Evolutionary conservation across 495 filamentous ascomycete genomes (phyloP).

Genomic region (Lasiosphaeria hispida): DNA sequence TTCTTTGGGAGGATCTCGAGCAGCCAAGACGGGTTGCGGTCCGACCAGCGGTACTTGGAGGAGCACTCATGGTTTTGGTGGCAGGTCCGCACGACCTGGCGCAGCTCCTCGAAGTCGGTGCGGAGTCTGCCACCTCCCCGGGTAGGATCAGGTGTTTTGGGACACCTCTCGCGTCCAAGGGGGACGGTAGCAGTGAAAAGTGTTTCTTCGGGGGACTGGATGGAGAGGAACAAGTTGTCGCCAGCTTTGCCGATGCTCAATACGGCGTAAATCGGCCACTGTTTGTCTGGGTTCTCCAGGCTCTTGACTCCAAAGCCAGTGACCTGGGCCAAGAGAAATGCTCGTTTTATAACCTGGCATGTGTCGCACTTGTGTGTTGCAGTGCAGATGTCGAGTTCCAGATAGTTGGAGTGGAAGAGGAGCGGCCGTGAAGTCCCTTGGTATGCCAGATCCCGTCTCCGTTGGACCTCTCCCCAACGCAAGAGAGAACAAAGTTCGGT

Average conservation of each 20-base stretch:
- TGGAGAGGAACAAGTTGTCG: conserved; percentile 21
- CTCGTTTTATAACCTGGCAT: conserved; percentile 27
- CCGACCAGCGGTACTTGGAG: conserved; percentile 31
- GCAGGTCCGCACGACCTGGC: conserved; percentile 22
- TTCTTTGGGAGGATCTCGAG: conserved; percentile 25
- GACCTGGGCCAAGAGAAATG: conserved; percentile 30
- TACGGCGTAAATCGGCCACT: conserved; percentile 23
- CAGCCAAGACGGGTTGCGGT: conserved; percentile 33
- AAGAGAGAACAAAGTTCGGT: conserved; percentile 25
- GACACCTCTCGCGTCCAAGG: conserved; percentile 3
- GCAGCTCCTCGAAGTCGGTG: conserved; percentile 23
- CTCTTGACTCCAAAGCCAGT: conserved; percentile 22
- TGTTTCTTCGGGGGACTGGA: conserved; percentile 7
- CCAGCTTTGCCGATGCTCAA: conserved; percentile 17
- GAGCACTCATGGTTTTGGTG: conserved; percentile 30
- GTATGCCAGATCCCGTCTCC: conserved; percentile 18
- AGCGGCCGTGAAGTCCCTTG: conserved; percentile 21
- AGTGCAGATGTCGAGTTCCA: conserved; percentile 30
- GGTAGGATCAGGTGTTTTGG: conserved; percentile 5
- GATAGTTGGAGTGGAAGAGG: conserved; percentile 27
- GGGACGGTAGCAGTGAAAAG: conserved; percentile 21
- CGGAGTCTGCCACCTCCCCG: conserved; percentile 15
- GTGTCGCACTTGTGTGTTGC: conserved; percentile 24
- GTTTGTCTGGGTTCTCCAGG: conserved; percentile 17
- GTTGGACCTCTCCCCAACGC: conserved; percentile 30